Conservation (phyloP, 495 filamentous ascomycete genomes). For the Neurospora africana region DNA sequence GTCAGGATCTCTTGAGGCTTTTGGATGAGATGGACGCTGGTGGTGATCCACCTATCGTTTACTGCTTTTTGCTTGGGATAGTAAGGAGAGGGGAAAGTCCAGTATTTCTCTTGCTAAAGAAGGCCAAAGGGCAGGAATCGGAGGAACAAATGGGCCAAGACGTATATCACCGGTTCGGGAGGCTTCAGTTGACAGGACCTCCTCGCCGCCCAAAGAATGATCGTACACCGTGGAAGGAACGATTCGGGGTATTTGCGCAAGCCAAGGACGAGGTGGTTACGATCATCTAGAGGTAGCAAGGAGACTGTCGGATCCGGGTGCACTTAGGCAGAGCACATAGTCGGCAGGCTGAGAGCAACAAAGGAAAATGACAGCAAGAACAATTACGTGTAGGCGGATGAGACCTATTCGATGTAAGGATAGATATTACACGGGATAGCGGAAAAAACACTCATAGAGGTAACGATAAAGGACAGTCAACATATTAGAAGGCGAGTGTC, state of each 20-base stretch:
- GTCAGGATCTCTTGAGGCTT: background rate
- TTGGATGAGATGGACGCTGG: background rate
- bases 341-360: background rate
- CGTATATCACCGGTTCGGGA: background rate
- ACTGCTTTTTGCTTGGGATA: background rate
- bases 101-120: background rate
- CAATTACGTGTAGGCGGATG: background rate
- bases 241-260: background rate
- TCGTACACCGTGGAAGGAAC: background rate
- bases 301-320: background rate
- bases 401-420: background rate
- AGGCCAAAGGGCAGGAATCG: background rate
- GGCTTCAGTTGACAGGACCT: background rate
- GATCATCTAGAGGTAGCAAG: background rate
- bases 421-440: background rate
- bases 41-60: background rate
- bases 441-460: background rate
- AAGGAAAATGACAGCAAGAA: background rate
- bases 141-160: background rate
- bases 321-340: background rate
- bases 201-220: background rate
- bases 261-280: background rate
- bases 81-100: background rate
- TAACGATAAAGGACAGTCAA: rapidly evolving
- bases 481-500: background rate